phyloP scores from a whole-genome alignment of 2,329 filamentous ascomycete genomes.

The Pseudocercospora vitis region DNA sequence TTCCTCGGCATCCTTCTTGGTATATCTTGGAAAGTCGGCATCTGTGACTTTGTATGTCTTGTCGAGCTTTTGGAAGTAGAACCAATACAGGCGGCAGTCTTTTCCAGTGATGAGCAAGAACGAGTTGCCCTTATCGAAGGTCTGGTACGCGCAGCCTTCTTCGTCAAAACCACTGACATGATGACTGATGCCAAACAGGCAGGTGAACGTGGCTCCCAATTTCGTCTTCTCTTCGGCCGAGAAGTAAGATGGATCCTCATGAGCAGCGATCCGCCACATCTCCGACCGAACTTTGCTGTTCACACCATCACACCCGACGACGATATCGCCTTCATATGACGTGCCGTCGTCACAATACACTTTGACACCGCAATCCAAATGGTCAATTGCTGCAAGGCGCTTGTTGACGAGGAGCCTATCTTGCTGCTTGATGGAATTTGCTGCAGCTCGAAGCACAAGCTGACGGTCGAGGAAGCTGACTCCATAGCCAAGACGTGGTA shows the following conservation, averaged over 20 bases:
- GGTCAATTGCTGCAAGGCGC: slow-evolving; percentile 13
- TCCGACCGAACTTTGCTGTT: slow-evolving; percentile 28
- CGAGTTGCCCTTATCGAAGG: slow-evolving; percentile 29
- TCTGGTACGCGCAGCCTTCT: slow-evolving; percentile 24
- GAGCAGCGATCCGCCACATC: slow-evolving; percentile 30
- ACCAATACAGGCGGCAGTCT: slow-evolving; percentile 40
- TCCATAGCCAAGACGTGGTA: slow-evolving; percentile 30
- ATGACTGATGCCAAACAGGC: slow-evolving; percentile 44
- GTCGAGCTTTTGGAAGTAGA: slow-evolving; percentile 38
- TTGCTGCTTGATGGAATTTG: slow-evolving; percentile 26
- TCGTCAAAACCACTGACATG: slow-evolving; percentile 25
- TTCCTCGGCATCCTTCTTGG: slow-evolving; percentile 36
- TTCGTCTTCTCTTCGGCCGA: slow-evolving; percentile 23
- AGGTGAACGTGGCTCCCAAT: slow-evolving; percentile 34
- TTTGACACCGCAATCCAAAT: slow-evolving; percentile 13
- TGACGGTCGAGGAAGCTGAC: slow-evolving; percentile 35
- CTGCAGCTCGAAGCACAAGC: slow-evolving; percentile 28
- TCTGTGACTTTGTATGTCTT: slow-evolving; percentile 32
- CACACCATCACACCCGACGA: slow-evolving; percentile 35
- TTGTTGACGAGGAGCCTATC: slow-evolving; percentile 20
- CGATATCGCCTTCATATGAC: slow-evolving; percentile 24
- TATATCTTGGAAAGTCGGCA: slow-evolving; percentile 39
- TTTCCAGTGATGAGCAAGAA: slow-evolving; percentile 38
- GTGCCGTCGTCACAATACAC: slow-evolving; percentile 22
- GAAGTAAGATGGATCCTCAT: slow-evolving; percentile 20